A percentile compares a stretch with the other conserved stretches of the same genome.
Conservation (phyloP, 495 filamentous ascomycete genomes). For the Darksidea phi region DNA sequence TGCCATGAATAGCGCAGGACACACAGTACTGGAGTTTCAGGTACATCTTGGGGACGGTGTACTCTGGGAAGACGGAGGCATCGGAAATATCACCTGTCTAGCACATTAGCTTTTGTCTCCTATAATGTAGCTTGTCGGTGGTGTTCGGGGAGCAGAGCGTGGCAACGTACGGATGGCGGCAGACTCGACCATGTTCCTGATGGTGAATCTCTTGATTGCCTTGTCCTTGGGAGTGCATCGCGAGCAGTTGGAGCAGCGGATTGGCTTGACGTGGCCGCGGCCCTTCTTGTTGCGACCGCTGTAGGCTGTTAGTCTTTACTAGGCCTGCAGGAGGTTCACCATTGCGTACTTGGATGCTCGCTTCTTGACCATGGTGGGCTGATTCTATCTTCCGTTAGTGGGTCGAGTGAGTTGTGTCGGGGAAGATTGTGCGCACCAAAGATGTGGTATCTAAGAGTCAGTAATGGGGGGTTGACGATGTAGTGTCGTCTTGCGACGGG, state of each 20-base stretch:
- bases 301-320: constrained; percentile 30
- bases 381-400: constrained; percentile 26
- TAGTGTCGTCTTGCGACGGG: constrained; percentile 7
- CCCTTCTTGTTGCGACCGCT: constrained; percentile 99
- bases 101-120: constrained; percentile 12
- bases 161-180: constrained; percentile 93
- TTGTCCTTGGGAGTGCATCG: constrained; percentile 99
- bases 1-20: constrained; percentile 99
- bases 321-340: constrained; percentile 4
- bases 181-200: constrained; percentile 99
- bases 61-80: constrained; percentile 97
- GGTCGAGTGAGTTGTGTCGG: background rate
- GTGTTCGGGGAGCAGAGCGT: background rate
- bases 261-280: constrained; percentile 98
- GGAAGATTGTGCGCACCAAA: constrained; percentile 22
- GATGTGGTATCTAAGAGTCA: constrained; percentile 33
- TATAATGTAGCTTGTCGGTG: constrained; percentile 1
- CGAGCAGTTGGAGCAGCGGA: constrained; percentile 99
- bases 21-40: constrained; percentile 99
- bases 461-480: constrained; percentile 24
- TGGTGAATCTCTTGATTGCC: constrained; percentile 99
- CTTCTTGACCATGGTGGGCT: constrained; percentile 98
- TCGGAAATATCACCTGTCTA: constrained; percentile 97
- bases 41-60: constrained; percentile 99
- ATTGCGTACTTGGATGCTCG: constrained; percentile 86